Percentiles rank a stretch among this genome's conserved stretches.
Conservation (phyloP, 2,329 filamentous ascomycete species). For the Botrytis aclada region DNA sequence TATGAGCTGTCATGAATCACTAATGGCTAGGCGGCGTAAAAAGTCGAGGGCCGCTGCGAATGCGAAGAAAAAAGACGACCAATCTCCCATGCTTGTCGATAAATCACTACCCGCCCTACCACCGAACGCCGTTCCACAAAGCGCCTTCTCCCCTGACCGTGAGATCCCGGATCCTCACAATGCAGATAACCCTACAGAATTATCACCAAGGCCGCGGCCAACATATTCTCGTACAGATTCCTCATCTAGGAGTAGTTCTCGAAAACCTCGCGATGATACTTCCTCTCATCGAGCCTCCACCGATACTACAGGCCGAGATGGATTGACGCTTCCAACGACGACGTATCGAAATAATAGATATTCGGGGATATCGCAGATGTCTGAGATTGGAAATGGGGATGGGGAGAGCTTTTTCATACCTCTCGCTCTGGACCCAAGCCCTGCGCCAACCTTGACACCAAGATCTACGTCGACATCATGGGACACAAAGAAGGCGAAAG, state of each 20-base stretch:
- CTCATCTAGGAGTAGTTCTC: slow-evolving; percentile 53
- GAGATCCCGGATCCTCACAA: slow-evolving; percentile 59
- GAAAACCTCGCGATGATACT: slow-evolving; percentile 40
- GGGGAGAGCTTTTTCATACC: slow-evolving; percentile 68
- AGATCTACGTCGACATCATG: slow-evolving; percentile 50
- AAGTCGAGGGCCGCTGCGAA: slow-evolving; percentile 67
- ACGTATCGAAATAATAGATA: slow-evolving; percentile 77
- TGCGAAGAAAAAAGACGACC: slow-evolving; percentile 62
- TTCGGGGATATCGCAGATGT: slow-evolving; percentile 61
- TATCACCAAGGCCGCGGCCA: slow-evolving; percentile 60
- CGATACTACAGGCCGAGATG: slow-evolving; percentile 49
- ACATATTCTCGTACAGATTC: slow-evolving; percentile 52
- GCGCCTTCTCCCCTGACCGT: slow-evolving; percentile 55
- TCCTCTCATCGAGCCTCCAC: slow-evolving; percentile 53
- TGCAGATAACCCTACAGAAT: slow-evolving; percentile 65
- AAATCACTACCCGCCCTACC: slow-evolving; percentile 92
- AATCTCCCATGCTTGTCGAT: slow-evolving; percentile 70
- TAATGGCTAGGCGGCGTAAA: slow-evolving; percentile 91
- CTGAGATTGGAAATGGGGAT: slow-evolving; percentile 42
- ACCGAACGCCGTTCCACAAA: slow-evolving; percentile 64
- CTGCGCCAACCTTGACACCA: slow-evolving; percentile 51
- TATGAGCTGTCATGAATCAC: slow-evolving; percentile 96
- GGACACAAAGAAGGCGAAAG: slow-evolving; percentile 40
- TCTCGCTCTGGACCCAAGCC: slow-evolving; percentile 69
- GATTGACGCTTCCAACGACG: slow-evolving; percentile 67